Percentiles rank a stretch among this genome's conserved stretches.
Conservation (phyloP, 495 filamentous ascomycete genomes). For the Aspergillus cavernicola region DNA sequence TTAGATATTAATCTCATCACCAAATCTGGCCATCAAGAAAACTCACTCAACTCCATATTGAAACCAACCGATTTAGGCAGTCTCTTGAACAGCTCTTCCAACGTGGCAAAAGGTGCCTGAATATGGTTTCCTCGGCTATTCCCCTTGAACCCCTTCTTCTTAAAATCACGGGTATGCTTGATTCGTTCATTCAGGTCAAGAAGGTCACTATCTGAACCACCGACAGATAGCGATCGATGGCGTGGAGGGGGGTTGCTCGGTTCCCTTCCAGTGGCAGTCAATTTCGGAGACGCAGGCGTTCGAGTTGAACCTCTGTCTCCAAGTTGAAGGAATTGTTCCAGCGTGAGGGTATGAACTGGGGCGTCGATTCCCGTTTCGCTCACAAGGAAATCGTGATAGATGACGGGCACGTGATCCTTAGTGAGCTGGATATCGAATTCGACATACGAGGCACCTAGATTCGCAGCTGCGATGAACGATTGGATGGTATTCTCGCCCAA, state of each 20-base stretch:
- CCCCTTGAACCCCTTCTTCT: conserved; percentile 89
- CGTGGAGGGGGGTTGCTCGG: conserved; percentile 24
- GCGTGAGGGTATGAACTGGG: conserved; percentile 88
- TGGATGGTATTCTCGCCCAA: conserved; percentile 92
- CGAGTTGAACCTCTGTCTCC: conserved; percentile 54
- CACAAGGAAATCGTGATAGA: conserved; percentile 98
- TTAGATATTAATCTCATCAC: conserved; percentile 25
- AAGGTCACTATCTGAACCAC: conserved; percentile 47
- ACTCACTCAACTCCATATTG: conserved; percentile 92
- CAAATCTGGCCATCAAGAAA: background rate
- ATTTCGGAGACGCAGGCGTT: conserved; percentile 43
- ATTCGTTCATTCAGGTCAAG: conserved; percentile 81
- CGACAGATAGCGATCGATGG: conserved; percentile 55
- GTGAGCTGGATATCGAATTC: conserved; percentile 97
- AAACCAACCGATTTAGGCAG: conserved; percentile 80
- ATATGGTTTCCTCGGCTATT: conserved; percentile 93
- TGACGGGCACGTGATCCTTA: conserved; percentile 97
- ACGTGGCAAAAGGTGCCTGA: conserved; percentile 88
- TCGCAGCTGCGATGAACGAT: conserved; percentile 95
- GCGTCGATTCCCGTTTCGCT: conserved; percentile 98
- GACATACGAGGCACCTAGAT: conserved; percentile 86
- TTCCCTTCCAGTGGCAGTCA: conserved; percentile 5
- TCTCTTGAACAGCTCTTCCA: conserved; percentile 88
- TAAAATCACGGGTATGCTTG: conserved; percentile 95
- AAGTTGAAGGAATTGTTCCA: conserved; percentile 89